These are phyloP conservation scores for Lithocarpus polystachyus DNA, from an alignment of 306 rosid genomes.

Conservation along the genomic window DNA sequence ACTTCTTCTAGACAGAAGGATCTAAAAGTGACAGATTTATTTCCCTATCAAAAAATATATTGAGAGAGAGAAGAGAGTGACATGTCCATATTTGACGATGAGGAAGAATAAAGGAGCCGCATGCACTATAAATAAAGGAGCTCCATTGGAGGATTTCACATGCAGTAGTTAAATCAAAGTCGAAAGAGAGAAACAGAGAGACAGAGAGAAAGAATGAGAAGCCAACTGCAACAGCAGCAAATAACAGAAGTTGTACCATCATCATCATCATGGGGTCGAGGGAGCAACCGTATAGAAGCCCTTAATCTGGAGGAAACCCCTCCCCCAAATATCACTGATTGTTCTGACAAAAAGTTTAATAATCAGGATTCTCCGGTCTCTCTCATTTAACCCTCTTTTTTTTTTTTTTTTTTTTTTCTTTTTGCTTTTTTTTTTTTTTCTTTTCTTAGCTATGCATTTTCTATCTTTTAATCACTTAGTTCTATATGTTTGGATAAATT, in stretches of 20 bases:
- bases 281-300: slow-evolving; percentile 46
- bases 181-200: neutral
- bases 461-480: too few species aligned
- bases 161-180: neutral
- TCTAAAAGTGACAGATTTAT: too few species aligned
- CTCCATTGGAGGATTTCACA: neutral
- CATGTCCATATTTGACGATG: too few species aligned
- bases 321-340: neutral
- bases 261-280: neutral
- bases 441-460: neutral
- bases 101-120: neutral
- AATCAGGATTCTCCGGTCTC: slow-evolving; percentile 30
- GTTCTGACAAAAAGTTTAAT: neutral
- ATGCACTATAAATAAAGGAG: neutral
- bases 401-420: neutral
- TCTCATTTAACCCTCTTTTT: neutral
- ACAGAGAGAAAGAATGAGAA: neutral
- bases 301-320: neutral
- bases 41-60: too few species aligned
- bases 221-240: neutral
- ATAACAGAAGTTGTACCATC: neutral
- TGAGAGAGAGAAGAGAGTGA: too few species aligned
- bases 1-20: too few species aligned
- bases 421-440: too few species aligned
- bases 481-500: too few species aligned